These are phyloP conservation scores for Ustilago hordei DNA, from an alignment of 1,284 basidiomycete species.

Conservation along the genomic window DNA sequence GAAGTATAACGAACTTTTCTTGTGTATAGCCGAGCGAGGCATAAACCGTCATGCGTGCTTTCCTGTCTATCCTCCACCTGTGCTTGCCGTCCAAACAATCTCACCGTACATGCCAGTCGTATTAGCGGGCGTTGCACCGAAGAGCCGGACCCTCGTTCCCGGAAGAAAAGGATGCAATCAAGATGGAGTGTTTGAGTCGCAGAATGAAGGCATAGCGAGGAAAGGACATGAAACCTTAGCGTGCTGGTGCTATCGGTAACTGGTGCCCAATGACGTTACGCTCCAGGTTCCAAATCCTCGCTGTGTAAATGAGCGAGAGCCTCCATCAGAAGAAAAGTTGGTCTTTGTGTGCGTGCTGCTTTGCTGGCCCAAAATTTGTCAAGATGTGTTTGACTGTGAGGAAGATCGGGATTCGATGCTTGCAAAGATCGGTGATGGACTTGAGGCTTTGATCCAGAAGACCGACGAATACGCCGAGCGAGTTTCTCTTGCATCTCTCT, in stretches of 20 bases:
- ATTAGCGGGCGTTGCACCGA: too few species aligned
- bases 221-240: neutral
- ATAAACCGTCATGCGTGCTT: constrained; percentile 1
- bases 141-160: too few species aligned
- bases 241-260: neutral
- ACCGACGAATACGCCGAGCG: constrained; percentile 34
- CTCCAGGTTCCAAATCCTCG: neutral
- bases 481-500: constrained; percentile 3
- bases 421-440: neutral
- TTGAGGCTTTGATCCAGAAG: neutral
- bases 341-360: neutral
- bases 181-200: too few species aligned
- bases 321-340: neutral
- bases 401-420: neutral
- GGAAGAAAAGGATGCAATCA: too few species aligned
- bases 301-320: neutral
- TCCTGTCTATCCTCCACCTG: neutral
- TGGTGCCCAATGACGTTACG: constrained; percentile 6
- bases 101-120: too few species aligned
- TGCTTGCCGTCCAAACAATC: neutral
- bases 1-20: constrained; percentile 12
- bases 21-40: constrained; percentile 24
- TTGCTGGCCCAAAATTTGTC: neutral
- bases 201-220: too few species aligned
- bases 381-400: neutral